phyloP scores from a whole-genome alignment of 1,284 basidiomycete species.

The Kalmanozyma brasiliensis region DNA sequence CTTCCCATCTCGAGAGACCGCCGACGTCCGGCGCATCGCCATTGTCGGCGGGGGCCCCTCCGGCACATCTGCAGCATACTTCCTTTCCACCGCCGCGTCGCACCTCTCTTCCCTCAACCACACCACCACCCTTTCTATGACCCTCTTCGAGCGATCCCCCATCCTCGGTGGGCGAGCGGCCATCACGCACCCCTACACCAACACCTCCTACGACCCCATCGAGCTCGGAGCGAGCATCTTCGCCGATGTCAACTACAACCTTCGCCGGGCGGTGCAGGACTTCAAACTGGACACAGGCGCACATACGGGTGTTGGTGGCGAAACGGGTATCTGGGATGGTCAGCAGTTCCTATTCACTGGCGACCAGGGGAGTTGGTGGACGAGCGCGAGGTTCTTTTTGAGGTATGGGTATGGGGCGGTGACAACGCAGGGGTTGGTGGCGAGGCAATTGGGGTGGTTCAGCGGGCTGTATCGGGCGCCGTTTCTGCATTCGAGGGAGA shows the following conservation, averaged over 20 bases:
- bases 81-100: constrained; percentile 74
- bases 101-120: constrained; percentile 18
- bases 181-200: constrained; percentile 79
- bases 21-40: constrained; percentile 72
- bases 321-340: constrained; percentile 81
- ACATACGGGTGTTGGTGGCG: constrained; percentile 16
- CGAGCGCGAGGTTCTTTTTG: constrained; percentile 69
- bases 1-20: too few species aligned
- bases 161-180: constrained; percentile 87
- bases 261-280: constrained; percentile 45
- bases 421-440: constrained; percentile 71
- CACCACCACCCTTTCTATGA: constrained; percentile 73
- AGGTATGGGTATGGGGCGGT: constrained; percentile 83
- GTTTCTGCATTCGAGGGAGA: constrained; percentile 70
- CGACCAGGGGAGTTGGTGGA: constrained; percentile 62
- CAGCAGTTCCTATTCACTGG: constrained; percentile 62
- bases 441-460: constrained; percentile 70
- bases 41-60: constrained; percentile 91
- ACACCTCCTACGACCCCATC: constrained; percentile 73
- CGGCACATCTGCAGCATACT: constrained; percentile 87
- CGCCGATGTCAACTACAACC: constrained; percentile 81
- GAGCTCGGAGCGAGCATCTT: constrained; percentile 91
- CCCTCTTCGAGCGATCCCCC: constrained; percentile 85
- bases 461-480: constrained; percentile 74
- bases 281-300: constrained; percentile 34